Base-by-base conservation (phyloP, 106 monocot genomes). In the Gastrodia elata region DNA sequence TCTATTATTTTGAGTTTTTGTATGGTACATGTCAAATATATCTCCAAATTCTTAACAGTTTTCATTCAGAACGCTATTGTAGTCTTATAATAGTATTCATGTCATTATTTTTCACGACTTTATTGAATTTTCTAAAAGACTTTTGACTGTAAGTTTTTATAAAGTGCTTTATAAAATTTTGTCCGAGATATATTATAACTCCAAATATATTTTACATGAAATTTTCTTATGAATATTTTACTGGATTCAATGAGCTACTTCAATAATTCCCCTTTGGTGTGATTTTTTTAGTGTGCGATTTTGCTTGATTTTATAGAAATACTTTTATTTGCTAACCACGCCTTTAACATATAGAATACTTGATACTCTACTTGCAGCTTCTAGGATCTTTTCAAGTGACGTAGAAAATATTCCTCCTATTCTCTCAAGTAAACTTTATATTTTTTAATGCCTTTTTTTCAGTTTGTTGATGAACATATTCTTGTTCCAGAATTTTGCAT, bases 401-500 rank as follows among this genome's bases (percentile, higher is more conserved):
- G 61, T 61, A 28, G 61, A 61, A 61, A 61, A 30, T 30, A 61
- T 28, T 61, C 30, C 30, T 30, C 30, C 30, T 61, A 10, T 8
- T 61, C 10, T 0, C 8, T 22, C 6, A 52, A 52, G 52, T 22
- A n/a, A n/a, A 22, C 52, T 22, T 58, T 14, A 28, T 61, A 1
- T 61, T 61, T 61, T 61, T 8, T 61, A 27, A 61, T 61, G 28
- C 10, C 30, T 30, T 61, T 57, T 56, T 30, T 30, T 30, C 10
- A 1, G 5, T 61, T 61, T 61, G 11, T 11, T 61, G 61, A 28
- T 61, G 13, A 61, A 27, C 61, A 8, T 61, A 28, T 61, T 61
- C 30, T 13, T 61, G 32, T 77, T 80, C 36, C 40, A 91, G 91
- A 79, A 87, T 75, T 91, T 83, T 40, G 55, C 71, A 49, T 85